phyloP scores from a whole-genome alignment of 331 rosid species.

The Rhamnella rubrinervis region DNA sequence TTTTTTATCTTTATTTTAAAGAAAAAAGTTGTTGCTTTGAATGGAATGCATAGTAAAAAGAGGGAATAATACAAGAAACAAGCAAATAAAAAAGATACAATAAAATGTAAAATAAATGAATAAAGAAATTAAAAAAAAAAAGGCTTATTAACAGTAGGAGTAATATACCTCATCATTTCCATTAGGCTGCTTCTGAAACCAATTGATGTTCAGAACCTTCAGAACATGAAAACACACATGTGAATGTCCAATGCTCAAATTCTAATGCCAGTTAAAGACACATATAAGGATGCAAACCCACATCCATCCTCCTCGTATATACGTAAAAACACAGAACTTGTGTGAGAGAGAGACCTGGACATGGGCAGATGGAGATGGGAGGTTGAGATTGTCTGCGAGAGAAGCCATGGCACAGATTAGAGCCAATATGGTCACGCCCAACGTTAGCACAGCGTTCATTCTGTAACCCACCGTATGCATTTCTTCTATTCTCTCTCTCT shows the following conservation, averaged over 20 bases:
- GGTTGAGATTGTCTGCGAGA: constrained; percentile 53
- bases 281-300: background rate
- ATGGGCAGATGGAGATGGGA: constrained; percentile 54
- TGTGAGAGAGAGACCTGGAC: constrained; percentile 43
- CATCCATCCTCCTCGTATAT: background rate
- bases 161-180: constrained; percentile 66
- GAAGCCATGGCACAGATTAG: constrained; percentile 67
- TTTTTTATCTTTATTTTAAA: no score
- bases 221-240: background rate
- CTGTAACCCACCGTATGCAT: constrained; percentile 73
- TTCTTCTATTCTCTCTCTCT: background rate
- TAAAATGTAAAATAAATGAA: no score
- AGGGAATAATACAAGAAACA: no score
- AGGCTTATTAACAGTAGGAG: no score
- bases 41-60: no score
- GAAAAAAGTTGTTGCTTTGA: no score
- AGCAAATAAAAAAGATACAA: no score
- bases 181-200: constrained; percentile 78
- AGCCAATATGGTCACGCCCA: constrained; percentile 58
- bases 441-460: constrained; percentile 61
- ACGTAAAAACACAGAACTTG: background rate
- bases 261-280: constrained; percentile 25
- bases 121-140: no score
- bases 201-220: constrained; percentile 61
- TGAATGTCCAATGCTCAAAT: background rate